Evolutionary conservation across 2,329 filamentous ascomycete genomes (phyloP).

Genomic region (Juglanconis sp.): DNA sequence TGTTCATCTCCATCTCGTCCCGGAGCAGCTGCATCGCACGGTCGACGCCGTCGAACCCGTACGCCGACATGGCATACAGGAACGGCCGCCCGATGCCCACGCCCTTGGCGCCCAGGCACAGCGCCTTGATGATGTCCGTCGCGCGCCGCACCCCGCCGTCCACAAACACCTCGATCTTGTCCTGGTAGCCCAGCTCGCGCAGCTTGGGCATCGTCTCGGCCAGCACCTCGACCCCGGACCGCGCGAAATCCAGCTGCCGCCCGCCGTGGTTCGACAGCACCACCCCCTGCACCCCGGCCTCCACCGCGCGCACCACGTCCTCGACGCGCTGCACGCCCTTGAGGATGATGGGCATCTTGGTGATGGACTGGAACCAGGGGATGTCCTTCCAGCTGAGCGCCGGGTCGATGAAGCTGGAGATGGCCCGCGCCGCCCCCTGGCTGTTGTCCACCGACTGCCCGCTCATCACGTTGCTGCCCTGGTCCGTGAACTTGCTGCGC

Average conservation of each 20-base stretch:
- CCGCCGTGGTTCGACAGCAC: slow-evolving; percentile 96
- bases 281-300: slow-evolving; percentile 79
- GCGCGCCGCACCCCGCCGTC: slow-evolving; percentile 88
- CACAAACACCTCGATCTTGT: slow-evolving; percentile 81
- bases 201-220: slow-evolving; percentile 91
- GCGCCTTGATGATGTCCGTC: slow-evolving; percentile 92
- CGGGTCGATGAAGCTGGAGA: slow-evolving; percentile 95
- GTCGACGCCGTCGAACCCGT: slow-evolving; percentile 83
- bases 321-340: slow-evolving; percentile 97
- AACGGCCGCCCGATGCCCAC: slow-evolving; percentile 95
- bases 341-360: slow-evolving; percentile 89
- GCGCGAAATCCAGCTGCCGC: slow-evolving; percentile 87
- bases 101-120: slow-evolving; percentile 86
- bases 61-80: slow-evolving; percentile 92
- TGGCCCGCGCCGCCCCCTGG: slow-evolving; percentile 91
- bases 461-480: slow-evolving; percentile 77
- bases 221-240: slow-evolving; percentile 83
- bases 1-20: slow-evolving; percentile 99
- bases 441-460: slow-evolving; percentile 75
- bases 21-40: slow-evolving; percentile 88
- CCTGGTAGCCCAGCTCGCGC: slow-evolving; percentile 67
- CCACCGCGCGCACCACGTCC: slow-evolving; percentile 84
- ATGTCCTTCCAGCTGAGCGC: slow-evolving; percentile 91
- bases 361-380: slow-evolving; percentile 87
- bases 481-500: slow-evolving; percentile 85